These are phyloP conservation scores for Magnusiomyces tetraspermus DNA, from an alignment of 1,139 yeast species.

Conservation along the genomic window DNA sequence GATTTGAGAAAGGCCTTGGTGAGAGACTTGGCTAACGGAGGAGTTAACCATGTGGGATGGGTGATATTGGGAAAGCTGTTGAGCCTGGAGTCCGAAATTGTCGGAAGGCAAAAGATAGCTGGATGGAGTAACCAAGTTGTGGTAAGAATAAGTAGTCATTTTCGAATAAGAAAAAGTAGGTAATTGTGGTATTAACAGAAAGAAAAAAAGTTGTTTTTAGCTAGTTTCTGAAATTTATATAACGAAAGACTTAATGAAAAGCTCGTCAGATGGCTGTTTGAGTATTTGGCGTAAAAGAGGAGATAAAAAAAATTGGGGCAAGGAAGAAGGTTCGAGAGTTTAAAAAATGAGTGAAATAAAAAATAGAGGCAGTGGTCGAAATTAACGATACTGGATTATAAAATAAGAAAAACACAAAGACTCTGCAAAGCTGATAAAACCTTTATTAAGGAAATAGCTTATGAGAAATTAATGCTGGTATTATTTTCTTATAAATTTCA, in stretches of 20 bases:
- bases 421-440: too few species aligned
- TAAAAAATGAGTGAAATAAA: not conserved
- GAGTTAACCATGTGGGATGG: not conserved
- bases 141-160: slow-evolving; percentile 23
- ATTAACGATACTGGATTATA: not conserved
- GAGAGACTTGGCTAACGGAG: slow-evolving; percentile 1
- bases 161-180: not conserved
- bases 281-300: not conserved
- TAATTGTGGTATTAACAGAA: not conserved
- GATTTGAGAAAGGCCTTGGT: not conserved
- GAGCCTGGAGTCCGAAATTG: slow-evolving; percentile 1
- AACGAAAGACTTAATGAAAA: slow-evolving; percentile 21
- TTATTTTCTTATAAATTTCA: too few species aligned
- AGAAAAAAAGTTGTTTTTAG: not conserved
- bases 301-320: not conserved
- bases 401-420: too few species aligned
- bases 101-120: slow-evolving; percentile 15
- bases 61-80: slow-evolving; percentile 5
- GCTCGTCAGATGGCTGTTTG: slow-evolving; percentile 18
- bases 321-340: not conserved
- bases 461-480: too few species aligned
- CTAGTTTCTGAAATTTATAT: not conserved
- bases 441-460: too few species aligned
- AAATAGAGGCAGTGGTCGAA: not conserved
- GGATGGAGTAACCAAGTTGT: slow-evolving; percentile 22